These are phyloP conservation scores for Cutaneotrichosporon spelunceum DNA, from an alignment of 1,284 basidiomycete species.

Conservation along the genomic window DNA sequence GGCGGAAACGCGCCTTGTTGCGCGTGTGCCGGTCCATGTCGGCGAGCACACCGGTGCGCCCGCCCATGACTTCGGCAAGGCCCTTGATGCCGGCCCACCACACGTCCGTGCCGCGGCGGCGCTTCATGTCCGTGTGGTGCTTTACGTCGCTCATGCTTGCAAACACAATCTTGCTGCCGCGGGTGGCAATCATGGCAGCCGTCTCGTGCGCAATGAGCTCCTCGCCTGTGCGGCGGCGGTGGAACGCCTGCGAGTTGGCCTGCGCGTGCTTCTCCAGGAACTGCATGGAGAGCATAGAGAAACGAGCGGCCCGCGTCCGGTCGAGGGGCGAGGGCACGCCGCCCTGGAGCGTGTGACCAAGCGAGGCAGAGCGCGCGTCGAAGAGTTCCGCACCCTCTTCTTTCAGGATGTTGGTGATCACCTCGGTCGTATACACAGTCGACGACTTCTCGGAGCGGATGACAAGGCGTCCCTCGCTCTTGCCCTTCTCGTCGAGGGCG, in stretches of 20 bases:
- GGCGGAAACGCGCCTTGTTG: background rate
- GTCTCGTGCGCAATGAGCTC: slow-evolving; percentile 50
- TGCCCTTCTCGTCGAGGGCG: slow-evolving; percentile 79
- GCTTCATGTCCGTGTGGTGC: slow-evolving; percentile 81
- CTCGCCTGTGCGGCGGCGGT: slow-evolving; percentile 14
- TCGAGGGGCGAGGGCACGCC: slow-evolving; percentile 92
- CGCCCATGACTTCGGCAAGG: slow-evolving; percentile 66
- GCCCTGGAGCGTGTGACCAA: slow-evolving; percentile 95
- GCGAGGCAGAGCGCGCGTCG: slow-evolving; percentile 86
- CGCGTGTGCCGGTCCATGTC: slow-evolving; percentile 12
- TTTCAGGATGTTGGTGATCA: slow-evolving; percentile 89
- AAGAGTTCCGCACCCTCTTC: slow-evolving; percentile 91
- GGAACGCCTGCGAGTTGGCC: slow-evolving; percentile 37
- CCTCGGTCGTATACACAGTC: slow-evolving; percentile 82
- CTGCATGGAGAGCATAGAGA: slow-evolving; percentile 87
- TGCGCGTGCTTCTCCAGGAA: slow-evolving; percentile 83
- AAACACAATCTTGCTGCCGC: slow-evolving; percentile 73
- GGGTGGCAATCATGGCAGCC: slow-evolving; percentile 87
- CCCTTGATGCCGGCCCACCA: slow-evolving; percentile 78
- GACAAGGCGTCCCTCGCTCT: slow-evolving; percentile 86
- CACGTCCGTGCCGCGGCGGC: slow-evolving; percentile 70
- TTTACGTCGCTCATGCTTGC: slow-evolving; percentile 81
- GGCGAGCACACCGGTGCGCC: slow-evolving; percentile 41
- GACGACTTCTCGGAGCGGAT: slow-evolving; percentile 85
- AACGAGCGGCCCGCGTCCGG: slow-evolving; percentile 81